Evolutionary conservation across 306 rosid species (phyloP).

Genomic region (Ormosia semicastrata): DNA sequence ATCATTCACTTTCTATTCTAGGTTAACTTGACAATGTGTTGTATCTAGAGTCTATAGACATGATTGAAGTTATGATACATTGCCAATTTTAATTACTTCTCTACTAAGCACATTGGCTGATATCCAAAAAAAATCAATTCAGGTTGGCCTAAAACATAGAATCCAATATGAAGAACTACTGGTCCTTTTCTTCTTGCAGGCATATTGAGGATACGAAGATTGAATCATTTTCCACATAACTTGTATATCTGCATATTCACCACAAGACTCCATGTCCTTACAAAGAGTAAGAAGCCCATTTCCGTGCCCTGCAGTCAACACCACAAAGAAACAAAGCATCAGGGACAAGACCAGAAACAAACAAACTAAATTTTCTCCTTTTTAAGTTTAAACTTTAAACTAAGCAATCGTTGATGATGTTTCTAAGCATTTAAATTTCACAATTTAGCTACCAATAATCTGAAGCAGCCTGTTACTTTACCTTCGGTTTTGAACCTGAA

Average conservation of each 20-base stretch:
- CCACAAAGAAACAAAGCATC: conserved; percentile 6
- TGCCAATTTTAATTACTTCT: not conserved
- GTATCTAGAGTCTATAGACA: not conserved
- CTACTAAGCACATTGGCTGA: not conserved
- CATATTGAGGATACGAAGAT: conserved; percentile 49
- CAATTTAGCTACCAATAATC: not conserved
- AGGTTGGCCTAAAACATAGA: conserved; percentile 46
- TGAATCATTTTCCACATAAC: conserved; percentile 95
- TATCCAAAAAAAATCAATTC: not conserved
- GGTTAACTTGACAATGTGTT: not conserved
- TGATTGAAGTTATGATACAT: not conserved
- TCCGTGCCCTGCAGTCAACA: conserved; percentile 44
- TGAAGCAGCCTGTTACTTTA: conserved; percentile 26
- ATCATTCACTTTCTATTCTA: not conserved
- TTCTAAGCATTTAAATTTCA: not conserved
- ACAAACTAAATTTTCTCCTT: not conserved
- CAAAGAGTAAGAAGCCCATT: conserved; percentile 60
- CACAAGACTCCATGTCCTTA: conserved; percentile 75
- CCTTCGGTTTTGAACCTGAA: conserved; percentile 52
- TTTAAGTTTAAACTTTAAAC: not conserved
- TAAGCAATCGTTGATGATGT: not conserved
- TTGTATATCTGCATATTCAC: conserved; percentile 76
- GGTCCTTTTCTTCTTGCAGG: conserved; percentile 16
- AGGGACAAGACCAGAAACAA: not conserved
- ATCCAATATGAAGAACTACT: conserved; percentile 36